A percentile compares a stretch with the other conserved stretches of the same genome.
Evolutionary conservation across 257 asterid genomes (phyloP).

Genomic region (Paraleonurus japonicus): DNA sequence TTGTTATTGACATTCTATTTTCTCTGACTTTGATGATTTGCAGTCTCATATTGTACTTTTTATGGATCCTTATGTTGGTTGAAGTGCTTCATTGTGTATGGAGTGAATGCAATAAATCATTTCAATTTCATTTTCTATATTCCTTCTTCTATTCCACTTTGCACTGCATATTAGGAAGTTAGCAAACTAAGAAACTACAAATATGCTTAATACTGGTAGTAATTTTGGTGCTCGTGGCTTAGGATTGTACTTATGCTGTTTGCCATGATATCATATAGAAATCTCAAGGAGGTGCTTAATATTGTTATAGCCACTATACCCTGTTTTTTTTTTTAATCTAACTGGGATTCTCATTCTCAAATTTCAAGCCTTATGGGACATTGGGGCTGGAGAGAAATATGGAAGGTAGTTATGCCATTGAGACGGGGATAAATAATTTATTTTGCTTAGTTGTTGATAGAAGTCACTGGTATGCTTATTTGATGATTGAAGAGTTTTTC

Average conservation of each 20-base stretch:
- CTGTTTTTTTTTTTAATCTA: neutral
- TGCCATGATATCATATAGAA: neutral
- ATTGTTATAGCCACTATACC: neutral
- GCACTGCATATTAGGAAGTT: neutral
- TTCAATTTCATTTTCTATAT: neutral
- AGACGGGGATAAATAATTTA: neutral
- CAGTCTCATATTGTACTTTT: neutral
- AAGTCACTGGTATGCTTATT: neutral
- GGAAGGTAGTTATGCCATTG: neutral
- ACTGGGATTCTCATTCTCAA: neutral
- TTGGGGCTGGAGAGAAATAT: neutral
- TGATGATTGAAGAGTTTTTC: neutral
- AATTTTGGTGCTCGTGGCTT: neutral
- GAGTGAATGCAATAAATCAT: neutral
- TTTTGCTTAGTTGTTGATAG: neutral
- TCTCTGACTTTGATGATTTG: neutral
- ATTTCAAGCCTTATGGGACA: neutral
- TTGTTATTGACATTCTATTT: neutral
- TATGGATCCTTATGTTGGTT: slow-evolving; percentile 4
- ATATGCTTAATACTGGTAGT: neutral
- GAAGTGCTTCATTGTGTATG: slow-evolving; percentile 1
- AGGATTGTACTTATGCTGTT: neutral
- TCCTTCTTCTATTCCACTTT: neutral
- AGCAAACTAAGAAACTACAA: slow-evolving; percentile 1
- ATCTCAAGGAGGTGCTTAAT: neutral